Base-by-base conservation (phyloP, 441 rosid species). In the Gossypium schwendimanii region DNA sequence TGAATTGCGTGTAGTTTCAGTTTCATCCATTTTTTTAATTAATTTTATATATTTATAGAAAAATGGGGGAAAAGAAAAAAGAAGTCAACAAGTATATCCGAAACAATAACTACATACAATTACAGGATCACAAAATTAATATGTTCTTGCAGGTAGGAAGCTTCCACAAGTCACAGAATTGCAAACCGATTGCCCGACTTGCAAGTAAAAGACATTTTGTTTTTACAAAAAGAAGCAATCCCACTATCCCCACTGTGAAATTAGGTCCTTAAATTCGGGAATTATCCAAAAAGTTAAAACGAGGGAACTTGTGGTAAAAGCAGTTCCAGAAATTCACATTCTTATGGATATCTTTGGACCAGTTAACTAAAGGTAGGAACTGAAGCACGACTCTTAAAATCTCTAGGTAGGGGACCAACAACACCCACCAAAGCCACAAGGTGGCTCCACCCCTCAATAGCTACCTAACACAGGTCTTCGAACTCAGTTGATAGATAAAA, bases 131-230 rank as follows among this genome's bases (percentile, higher is more conserved):
- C 50, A 45, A 45, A 45, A 9, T 12, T 31, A 0, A 45, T 2
- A 41, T 2, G 57, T 44, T 64, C 31, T 9, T 9, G 1, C 10
- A 61, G 74, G 59, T 24, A 54, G 71, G 44, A n/a, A 31, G 23
- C 21, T 20, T 20, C 20, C 28, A 33, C 59, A 45, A 9, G 63
- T 54, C 61, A 53, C 72, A 20, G 72, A 66, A 63, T 1, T 9
- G 26, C 28, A 63, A 33, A 63, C 67, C 28, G 79, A 26, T 36
- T 0, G 59, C 76, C 60, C 0, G 4, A 26, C 49, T 61, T 50
- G 39, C 70, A 73, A 41, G 65, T 17, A 68, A 73, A 68, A 68
- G 20, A 72, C 69, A 14, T 15, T 24, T 33, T 33, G 39, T 33
- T 33, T 33, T 65, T 47, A 2, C 70, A 65, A 45, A 7, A 55